Evolutionary conservation across 2,329 filamentous ascomycete genomes (phyloP), one percentile per base, ranked within the genome.

Genomic region (Hymenoscyphus fraxineus): DNA sequence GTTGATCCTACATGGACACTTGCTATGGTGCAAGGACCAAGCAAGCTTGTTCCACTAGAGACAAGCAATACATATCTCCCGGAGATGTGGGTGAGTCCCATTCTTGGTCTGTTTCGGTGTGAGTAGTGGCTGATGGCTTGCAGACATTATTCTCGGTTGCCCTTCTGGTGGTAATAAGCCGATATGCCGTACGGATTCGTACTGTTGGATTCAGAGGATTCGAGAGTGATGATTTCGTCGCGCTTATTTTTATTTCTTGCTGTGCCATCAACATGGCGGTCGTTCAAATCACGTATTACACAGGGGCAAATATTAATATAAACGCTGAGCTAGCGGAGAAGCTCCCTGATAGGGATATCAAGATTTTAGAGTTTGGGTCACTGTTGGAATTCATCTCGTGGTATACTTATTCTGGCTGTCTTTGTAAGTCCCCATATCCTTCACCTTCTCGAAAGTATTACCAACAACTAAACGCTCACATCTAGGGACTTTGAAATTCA

Each of bases 191-290:
- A 4, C 74, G 78, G 0, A 61, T 78, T 16, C 75, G 76, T 1
- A 77, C 76, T 0, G 77, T 78, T 1, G 78, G 78, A 1, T 60
- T 74, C 35, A 71, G 73, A n/a, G 73, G 77, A 0, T 68, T 79
- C 2, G 73, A 76, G 27, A 76, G 78, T 6, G 79, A 80, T 65
- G 78, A 80, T 61, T 74, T 76, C 12, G 73, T 79, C 38, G 70
- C 75, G 0, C n/a, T 76, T 12, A 60, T 77, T 1, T 76, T 78
- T 3, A 47, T 75, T 0, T 65, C 73, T 16, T 76, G 77, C 54
- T 78, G 76, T 55, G 72, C 73, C 0, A 68, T 76, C 3, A 77
- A 79, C 63, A 76, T 75, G 1, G 73, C 72, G 6, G 76, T 74
- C 1, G 77, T 79, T 0, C 71, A 77, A 40, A 64, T 77, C 0